A percentile compares a stretch with the other conserved stretches of the same genome.
Conservation (phyloP, 305 asterid genomes). For the Solanum hybrid region DNA sequence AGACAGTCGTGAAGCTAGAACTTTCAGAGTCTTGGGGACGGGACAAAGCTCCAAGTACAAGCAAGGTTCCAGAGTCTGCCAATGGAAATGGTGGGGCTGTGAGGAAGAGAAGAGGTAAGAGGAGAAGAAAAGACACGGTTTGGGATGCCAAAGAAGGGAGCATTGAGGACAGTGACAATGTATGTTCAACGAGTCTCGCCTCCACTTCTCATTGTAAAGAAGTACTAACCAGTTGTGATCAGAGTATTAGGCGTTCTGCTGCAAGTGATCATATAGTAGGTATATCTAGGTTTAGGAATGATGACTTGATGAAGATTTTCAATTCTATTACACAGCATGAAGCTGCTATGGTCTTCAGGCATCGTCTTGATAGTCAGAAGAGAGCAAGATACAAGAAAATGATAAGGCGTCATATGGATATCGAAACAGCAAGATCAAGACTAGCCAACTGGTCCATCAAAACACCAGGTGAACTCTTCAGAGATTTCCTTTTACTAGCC, state of each 20-base stretch:
- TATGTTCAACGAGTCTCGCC: slow-evolving; percentile 33
- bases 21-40: slow-evolving; percentile 28
- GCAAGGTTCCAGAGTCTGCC: slow-evolving; percentile 16
- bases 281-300: slow-evolving; percentile 16
- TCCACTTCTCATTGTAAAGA: slow-evolving; percentile 37
- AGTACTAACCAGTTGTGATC: slow-evolving; percentile 24
- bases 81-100: slow-evolving; percentile 32
- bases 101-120: slow-evolving; percentile 65
- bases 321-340: slow-evolving; percentile 43
- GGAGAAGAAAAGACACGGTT: slow-evolving; percentile 54
- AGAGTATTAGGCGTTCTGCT: slow-evolving; percentile 13
- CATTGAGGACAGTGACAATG: slow-evolving; percentile 47
- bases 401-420: slow-evolving; percentile 47
- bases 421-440: slow-evolving; percentile 47
- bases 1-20: slow-evolving; percentile 25
- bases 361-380: slow-evolving; percentile 82
- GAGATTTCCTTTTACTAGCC: slow-evolving; percentile 53
- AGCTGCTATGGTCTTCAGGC: slow-evolving; percentile 59
- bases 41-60: slow-evolving; percentile 18
- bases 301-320: slow-evolving; percentile 43
- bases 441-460: slow-evolving; percentile 24
- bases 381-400: slow-evolving; percentile 55
- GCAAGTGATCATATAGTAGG: slow-evolving; percentile 15
- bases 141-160: slow-evolving; percentile 49
- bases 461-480: slow-evolving; percentile 46